Conservation (phyloP, 78 protist genomes). For the Dictyostelium purpureum region DNA sequence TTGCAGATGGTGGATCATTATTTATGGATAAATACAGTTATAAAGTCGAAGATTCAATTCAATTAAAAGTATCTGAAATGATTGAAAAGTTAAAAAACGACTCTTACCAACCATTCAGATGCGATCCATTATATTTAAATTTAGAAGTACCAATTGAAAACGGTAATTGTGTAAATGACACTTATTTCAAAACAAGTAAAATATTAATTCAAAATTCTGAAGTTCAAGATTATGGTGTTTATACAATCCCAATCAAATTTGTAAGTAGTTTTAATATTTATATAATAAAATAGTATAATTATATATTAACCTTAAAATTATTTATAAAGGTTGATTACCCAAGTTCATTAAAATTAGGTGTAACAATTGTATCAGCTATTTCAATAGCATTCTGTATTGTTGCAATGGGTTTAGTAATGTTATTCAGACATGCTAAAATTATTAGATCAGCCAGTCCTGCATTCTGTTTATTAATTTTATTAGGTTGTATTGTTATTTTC, state of each 20-base stretch:
- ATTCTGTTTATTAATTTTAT: conserved; percentile 10
- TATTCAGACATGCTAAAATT: conserved; percentile 8
- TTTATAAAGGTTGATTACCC: not conserved
- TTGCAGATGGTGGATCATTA: not conserved
- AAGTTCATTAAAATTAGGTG: conserved; percentile 26
- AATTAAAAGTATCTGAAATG: not conserved
- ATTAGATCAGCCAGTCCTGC: conserved; percentile 40
- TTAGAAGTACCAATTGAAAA: not conserved
- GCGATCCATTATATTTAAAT: not conserved
- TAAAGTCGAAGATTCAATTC: not conserved
- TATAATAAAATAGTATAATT: not conserved
- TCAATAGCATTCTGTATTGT: not conserved
- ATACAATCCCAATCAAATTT: conserved; percentile 30
- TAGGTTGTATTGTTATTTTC: conserved; percentile 26
- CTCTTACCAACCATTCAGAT: not conserved
- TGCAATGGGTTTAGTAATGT: not conserved
- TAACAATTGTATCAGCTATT: not conserved
- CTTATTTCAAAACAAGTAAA: not conserved
- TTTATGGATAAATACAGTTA: conserved; percentile 1
- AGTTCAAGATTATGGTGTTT: not conserved
- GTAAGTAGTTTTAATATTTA: not conserved
- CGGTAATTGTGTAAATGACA: not conserved
- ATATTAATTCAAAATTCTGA: not conserved
- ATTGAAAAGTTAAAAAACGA: not conserved
- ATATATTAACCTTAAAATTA: not conserved